phyloP scores from a whole-genome alignment of 371 early-diverging fungal species.

The Mortierella polycephala region DNA sequence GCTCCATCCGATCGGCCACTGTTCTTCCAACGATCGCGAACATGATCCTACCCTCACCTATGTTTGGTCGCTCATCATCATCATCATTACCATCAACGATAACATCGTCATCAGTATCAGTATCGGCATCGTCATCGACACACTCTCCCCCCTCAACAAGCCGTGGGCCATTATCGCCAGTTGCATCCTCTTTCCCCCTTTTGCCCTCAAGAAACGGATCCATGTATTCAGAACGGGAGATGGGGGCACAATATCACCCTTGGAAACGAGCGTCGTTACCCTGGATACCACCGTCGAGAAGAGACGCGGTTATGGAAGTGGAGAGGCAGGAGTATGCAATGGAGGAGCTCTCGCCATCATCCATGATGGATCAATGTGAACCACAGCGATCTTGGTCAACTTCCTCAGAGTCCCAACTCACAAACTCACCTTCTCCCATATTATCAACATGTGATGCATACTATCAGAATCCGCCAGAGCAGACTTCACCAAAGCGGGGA shows the following conservation, averaged over 20 bases:
- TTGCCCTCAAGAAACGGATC: background rate
- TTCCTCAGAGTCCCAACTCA: constrained; percentile 23
- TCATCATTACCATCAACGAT: background rate
- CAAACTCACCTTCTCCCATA: constrained; percentile 44
- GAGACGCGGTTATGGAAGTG: constrained; percentile 7
- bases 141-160: too few species aligned
- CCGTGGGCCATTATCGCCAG: too few species aligned
- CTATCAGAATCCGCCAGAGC: background rate
- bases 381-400: constrained; percentile 39
- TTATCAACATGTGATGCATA: constrained; percentile 12
- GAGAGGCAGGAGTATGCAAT: constrained; percentile 14
- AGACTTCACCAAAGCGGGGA: background rate
- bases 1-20: constrained; percentile 13
- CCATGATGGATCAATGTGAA: constrained; percentile 50
- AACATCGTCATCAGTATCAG: background rate
- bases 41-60: constrained; percentile 14
- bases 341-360: constrained; percentile 26
- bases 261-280: background rate
- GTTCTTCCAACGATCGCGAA: constrained; percentile 44
- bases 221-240: constrained; percentile 18
- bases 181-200: too few species aligned
- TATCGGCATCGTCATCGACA: background rate
- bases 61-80: background rate
- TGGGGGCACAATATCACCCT: background rate
- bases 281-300: background rate